These are phyloP conservation scores for Mortierella polycephala DNA, from an alignment of 371 early-diverging fungal genomes.

Conservation along the genomic window DNA sequence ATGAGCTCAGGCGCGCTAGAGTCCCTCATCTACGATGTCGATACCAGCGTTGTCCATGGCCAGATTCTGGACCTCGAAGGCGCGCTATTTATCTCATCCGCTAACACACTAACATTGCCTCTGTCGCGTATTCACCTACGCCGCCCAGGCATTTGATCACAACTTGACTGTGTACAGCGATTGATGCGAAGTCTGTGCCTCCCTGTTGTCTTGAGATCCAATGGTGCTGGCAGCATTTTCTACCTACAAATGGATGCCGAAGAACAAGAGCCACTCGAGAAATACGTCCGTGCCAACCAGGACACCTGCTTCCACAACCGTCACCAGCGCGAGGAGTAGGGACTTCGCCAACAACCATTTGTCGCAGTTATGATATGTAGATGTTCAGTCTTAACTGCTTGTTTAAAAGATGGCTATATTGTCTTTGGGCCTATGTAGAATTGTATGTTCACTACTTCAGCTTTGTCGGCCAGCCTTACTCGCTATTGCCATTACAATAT, in stretches of 20 bases:
- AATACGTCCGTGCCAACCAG: conserved; percentile 5
- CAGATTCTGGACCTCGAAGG: conserved; percentile 81
- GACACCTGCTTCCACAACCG: conserved; percentile 4
- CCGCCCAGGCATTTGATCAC: conserved; percentile 36
- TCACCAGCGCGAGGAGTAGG: not conserved
- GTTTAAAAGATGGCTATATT: no score
- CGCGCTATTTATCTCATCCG: conserved; percentile 69
- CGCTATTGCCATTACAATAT: not conserved
- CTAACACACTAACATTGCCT: conserved; percentile 66
- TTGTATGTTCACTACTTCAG: no score
- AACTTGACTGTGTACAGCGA: conserved; percentile 66
- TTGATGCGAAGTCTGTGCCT: conserved; percentile 64
- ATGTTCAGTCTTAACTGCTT: no score
- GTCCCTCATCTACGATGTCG: conserved; percentile 74
- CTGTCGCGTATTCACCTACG: conserved; percentile 62
- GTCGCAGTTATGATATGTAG: not conserved
- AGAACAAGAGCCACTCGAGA: conserved; percentile 49
- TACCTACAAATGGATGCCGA: conserved; percentile 63
- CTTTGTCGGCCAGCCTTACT: not conserved
- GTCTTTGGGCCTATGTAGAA: no score
- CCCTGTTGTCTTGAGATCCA: conserved; percentile 74
- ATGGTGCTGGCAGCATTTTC: conserved; percentile 69
- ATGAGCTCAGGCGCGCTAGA: conserved; percentile 70
- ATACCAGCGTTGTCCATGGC: conserved; percentile 66
- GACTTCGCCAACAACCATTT: not conserved